A percentile compares a stretch with the other conserved stretches of the same genome.
phyloP scores from a whole-genome alignment of 768 basidiomycete genomes.

The Tulasnella sp. region DNA sequence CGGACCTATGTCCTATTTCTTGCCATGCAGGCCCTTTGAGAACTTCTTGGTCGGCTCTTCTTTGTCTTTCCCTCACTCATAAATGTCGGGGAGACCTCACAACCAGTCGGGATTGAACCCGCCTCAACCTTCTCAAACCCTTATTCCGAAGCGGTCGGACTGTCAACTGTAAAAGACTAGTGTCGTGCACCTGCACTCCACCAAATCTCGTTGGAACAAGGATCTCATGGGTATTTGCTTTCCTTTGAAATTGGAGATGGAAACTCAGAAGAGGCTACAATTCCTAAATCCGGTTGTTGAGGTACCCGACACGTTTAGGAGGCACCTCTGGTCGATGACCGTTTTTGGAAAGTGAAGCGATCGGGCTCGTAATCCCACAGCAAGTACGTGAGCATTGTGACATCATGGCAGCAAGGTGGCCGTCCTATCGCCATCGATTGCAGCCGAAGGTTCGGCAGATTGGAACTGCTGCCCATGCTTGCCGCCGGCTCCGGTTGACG shows the following conservation, averaged over 20 bases:
- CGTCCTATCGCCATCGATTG: background rate
- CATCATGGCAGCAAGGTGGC: background rate
- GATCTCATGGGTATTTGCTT: slow-evolving; percentile 1
- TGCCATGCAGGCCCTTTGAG: background rate
- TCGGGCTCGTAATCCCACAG: background rate
- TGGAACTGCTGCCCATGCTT: background rate
- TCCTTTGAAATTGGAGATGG: background rate
- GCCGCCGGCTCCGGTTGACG: slow-evolving; percentile 7
- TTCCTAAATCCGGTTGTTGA: background rate
- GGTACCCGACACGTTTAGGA: background rate
- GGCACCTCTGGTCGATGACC: background rate
- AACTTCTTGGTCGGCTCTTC: background rate
- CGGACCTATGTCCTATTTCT: background rate
- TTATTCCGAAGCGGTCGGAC: slow-evolving; percentile 13
- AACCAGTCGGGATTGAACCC: background rate
- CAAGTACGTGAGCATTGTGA: slow-evolving; percentile 6
- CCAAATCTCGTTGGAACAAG: background rate
- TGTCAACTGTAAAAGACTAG: slow-evolving; percentile 10
- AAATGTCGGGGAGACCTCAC: background rate
- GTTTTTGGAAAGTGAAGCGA: background rate
- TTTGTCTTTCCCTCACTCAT: slow-evolving; percentile 1
- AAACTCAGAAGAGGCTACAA: background rate
- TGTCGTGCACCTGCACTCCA: background rate
- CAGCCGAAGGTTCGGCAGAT: background rate
- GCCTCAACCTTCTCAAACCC: background rate